Base-by-base conservation (phyloP, 75 land plant genomes). In the Chamaecyparis obtusa region DNA sequence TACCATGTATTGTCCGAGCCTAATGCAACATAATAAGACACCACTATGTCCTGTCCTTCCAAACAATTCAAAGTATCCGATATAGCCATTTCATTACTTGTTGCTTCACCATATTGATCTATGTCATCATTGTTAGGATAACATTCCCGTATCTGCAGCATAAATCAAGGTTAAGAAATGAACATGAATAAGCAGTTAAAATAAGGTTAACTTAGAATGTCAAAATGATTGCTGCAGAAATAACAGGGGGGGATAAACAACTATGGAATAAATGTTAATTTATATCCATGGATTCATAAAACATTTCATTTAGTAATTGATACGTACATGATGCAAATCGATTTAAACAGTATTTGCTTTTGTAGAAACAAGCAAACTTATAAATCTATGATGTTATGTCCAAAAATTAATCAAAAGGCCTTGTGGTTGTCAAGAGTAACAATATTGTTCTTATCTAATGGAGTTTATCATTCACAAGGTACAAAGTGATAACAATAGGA, bases 1-100 rank as follows among this genome's bases (percentile, higher is more conserved):
- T 98, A 98, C 97, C 97, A 98, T 39, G 90, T 90, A 87, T 95
- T 96, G 85, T 97, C 97, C 64, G 94, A 96, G 33, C 99, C 97
- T 83, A 96, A 91, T 67, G 95, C 99, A 83, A 95, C 90, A 91
- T 91, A 91, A 87, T 93, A 94, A 67, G 89, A 85, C 89, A 87
- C 87, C 79, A 92, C 54, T 5, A 81, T 71, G 48, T 67, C 85
- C 33, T 21, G 71, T 41, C 51, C 76, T 54, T n/a, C 49, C n/a
- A 17, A 43, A 54, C 67, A 19, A 51, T 33, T 57, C 32, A n/a
- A 32, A 85, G 57, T 80, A 13, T 33, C n/a, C 19, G 83, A 81
- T 27, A 39, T 30, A 81, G 46, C 19, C 15, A 69, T 83, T 13
- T 35, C 21, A 37, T 54, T 69, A 41, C 51, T 44, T 46, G 46